Percentiles rank a stretch among this genome's conserved stretches.
phyloP scores from a whole-genome alignment of 2,329 filamentous ascomycete genomes.

The Botrytis pseudocinerea region DNA sequence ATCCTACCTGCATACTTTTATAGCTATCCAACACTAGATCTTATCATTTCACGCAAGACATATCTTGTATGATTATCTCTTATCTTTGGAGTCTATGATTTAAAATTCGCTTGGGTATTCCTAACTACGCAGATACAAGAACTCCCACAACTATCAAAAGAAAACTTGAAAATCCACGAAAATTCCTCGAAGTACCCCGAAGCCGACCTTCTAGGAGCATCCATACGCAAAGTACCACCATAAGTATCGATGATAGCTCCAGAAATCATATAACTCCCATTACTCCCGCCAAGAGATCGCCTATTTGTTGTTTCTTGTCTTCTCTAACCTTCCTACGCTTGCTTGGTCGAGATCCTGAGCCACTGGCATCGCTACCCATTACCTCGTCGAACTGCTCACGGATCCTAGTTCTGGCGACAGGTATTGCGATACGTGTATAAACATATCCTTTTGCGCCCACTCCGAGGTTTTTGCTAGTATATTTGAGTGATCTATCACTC shows the following conservation, averaged over 20 bases:
- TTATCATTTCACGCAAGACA: background rate
- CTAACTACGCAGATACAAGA: background rate
- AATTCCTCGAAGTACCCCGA: background rate
- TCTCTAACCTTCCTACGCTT: conserved; percentile 11
- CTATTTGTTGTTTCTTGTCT: conserved; percentile 1
- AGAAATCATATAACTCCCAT: background rate
- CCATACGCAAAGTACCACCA: no score
- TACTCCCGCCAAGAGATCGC: background rate
- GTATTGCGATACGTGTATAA: background rate
- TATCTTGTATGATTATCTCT: accelerated
- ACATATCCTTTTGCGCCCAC: background rate
- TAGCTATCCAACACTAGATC: background rate
- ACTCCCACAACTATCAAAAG: background rate
- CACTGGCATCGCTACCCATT: background rate
- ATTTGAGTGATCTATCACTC: conserved; percentile 5
- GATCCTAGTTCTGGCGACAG: background rate
- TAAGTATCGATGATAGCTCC: background rate
- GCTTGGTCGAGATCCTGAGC: background rate
- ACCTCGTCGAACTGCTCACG: background rate
- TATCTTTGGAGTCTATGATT: background rate
- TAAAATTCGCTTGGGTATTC: background rate
- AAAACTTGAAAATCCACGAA: background rate
- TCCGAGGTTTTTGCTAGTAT: background rate
- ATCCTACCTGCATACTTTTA: no score
- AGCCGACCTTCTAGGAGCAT: no score